Base-by-base conservation (phyloP, 2,329 filamentous ascomycete genomes). In the Aotearoamyces nothofagi region DNA sequence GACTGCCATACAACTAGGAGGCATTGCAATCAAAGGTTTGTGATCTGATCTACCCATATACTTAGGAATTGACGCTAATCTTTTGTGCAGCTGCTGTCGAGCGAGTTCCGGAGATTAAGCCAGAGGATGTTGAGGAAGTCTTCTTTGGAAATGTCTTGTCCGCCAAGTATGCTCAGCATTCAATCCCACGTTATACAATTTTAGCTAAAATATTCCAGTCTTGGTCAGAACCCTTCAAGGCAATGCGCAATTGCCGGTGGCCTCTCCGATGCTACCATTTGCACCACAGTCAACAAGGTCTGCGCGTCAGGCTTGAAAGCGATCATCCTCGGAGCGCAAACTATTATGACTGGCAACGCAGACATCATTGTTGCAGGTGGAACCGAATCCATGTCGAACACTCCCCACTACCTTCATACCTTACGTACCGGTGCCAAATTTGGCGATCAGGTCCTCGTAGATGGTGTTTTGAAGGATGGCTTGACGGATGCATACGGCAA, bases 121-220 rank as follows among this genome's bases (percentile, higher is more conserved):
- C 83, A 31, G 73, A 84, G 47, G 73, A 92, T 53, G 81, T 98
- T 33, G 75, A 98, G 53, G 90, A 98, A 56, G 83, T 98, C 51
- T 92, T 90, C 66, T 92, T 94, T 52, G 90, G 90, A 56, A 98
- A 98, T 64, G 90, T 98, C 42, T 70, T 98, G 47, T 92, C 86
- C 35, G 90, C 87, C 54, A 86, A 87, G 86, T 93, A 68, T 46
- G 12, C 27, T 5, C 9, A 15, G 3, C 4, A 17, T 31, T 3
- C 15, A 8, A 15, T 20, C 13, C 15, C n/a, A n/a, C n/a, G n/a
- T n/a, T n/a, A n/a, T n/a, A n/a, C n/a, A n/a, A n/a, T n/a, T n/a
- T 20, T 20, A 20, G 25, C 36, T 42, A 17, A 46, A 26, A 19
- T 6, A 2, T 7, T 31, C 17, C 44, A 93, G 86, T 55, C 69